Base-by-base conservation (phyloP, 768 basidiomycete genomes). In the Galerina marginata region DNA sequence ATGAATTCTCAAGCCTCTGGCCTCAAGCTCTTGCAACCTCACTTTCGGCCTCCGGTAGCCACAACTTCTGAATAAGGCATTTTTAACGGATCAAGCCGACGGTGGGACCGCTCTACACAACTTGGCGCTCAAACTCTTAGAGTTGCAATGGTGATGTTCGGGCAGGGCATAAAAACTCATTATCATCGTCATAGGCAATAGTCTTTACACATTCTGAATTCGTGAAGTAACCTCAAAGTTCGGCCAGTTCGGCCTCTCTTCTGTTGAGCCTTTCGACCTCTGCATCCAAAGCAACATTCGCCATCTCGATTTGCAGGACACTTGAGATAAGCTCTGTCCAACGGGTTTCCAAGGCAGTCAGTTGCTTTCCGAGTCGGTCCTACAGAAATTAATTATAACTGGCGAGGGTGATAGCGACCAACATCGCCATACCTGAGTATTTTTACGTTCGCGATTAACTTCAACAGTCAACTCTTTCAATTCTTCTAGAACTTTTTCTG, bases 231-330 rank as follows among this genome's bases (percentile, higher is more conserved):
- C 25, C 40, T 71, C 68, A 75, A 33, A 81, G 67, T 45, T 76
- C 79, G 44, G 83, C 80, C 50, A 92, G 78, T 67, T 91, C 90
- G 3, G 79, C 83, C 72, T 90, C 89, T 61, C 74, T 81, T 60
- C 76, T 77, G 65, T 82, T 80, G 54, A 93, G 74, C 40, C 81
- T 75, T 47, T 82, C 84, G 49, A 97, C 81, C 69, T 97, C 94
- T 5, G 80, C 87, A 66, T 95, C 94, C 72, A 97, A 74, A 26
- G 94, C 93, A 43, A 89, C 83, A 71, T 95, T 96, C 15, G 95
- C 96, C 87, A 99, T 88, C 81, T 97, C 96, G 64, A 97, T 91
- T 75, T 98, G 96, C 59, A 98, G 77, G 46, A 96, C 91, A 68
- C 77, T 90, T 55, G 93, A 95, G 57, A 99, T 89, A 48, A 98